Evolutionary conservation across 2,329 filamentous ascomycete genomes (phyloP).

Genomic region (Aspergillus sp.): DNA sequence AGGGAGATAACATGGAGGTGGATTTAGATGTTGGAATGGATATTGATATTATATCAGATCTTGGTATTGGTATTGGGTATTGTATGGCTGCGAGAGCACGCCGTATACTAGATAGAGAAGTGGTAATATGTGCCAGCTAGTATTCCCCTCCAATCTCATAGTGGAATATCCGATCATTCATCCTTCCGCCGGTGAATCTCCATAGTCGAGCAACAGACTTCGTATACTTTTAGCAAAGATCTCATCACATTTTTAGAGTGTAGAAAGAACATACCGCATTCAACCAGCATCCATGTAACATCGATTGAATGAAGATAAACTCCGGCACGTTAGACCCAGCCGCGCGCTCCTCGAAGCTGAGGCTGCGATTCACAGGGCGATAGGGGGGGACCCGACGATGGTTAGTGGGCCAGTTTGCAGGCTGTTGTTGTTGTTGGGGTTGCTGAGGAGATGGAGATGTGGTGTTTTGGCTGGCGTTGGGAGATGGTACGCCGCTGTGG

Average conservation of each 20-base stretch:
- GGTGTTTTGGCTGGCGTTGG: neutral
- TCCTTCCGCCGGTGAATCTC: slow-evolving; percentile 50
- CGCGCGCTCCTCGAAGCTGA: slow-evolving; percentile 45
- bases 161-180: slow-evolving; percentile 51
- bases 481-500: slow-evolving; percentile 14
- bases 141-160: slow-evolving; percentile 58
- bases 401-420: slow-evolving; percentile 48
- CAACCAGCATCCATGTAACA: slow-evolving; percentile 51
- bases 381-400: slow-evolving; percentile 51
- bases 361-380: slow-evolving; percentile 46
- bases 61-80: too few species aligned
- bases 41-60: too few species aligned
- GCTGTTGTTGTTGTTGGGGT: slow-evolving; percentile 5
- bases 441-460: neutral
- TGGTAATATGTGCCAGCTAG: slow-evolving; percentile 28
- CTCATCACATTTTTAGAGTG: too few species aligned
- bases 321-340: slow-evolving; percentile 48
- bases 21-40: too few species aligned
- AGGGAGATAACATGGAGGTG: too few species aligned
- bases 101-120: too few species aligned
- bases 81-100: too few species aligned
- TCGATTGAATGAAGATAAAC: slow-evolving; percentile 49
- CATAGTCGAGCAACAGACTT: slow-evolving; percentile 45
- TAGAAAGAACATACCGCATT: slow-evolving; percentile 33
- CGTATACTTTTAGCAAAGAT: neutral